A percentile compares a stretch with the other conserved stretches of the same genome.
Evolutionary conservation across 352 stramenopile species (phyloP).

Genomic region (Pythium utonaiense): DNA sequence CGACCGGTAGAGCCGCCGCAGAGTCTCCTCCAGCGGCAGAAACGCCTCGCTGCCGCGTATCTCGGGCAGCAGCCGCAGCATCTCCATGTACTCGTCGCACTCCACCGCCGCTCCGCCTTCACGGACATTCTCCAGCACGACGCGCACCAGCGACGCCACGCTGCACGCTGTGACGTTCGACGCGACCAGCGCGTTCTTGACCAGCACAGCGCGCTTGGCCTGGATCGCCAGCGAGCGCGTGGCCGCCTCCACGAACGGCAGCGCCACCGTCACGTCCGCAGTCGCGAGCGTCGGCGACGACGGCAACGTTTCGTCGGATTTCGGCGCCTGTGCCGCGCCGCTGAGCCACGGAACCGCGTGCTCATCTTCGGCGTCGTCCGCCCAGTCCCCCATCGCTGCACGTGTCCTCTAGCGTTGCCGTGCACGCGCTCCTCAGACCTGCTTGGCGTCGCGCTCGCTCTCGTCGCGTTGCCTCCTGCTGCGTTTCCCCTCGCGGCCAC

Average conservation of each 20-base stretch:
- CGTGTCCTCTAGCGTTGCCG: neutral
- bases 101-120: conserved; percentile 27
- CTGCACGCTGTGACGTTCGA: conserved; percentile 52
- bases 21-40: conserved; percentile 53
- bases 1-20: conserved; percentile 62
- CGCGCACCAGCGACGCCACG: conserved; percentile 31
- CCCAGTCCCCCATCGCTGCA: neutral
- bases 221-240: conserved; percentile 61
- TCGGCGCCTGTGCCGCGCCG: neutral
- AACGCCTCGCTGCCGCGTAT: conserved; percentile 58
- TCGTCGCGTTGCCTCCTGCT: neutral
- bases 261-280: conserved; percentile 40
- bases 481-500: neutral
- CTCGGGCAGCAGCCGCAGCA: conserved; percentile 52
- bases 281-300: conserved; percentile 47
- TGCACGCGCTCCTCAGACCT: neutral
- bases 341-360: neutral
- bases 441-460: neutral
- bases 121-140: conserved; percentile 33
- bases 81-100: conserved; percentile 55
- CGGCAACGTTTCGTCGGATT: conserved; percentile 31
- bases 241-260: conserved; percentile 53
- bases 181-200: conserved; percentile 70
- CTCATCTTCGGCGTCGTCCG: neutral
- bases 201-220: conserved; percentile 58